Conservation (phyloP, 495 filamentous ascomycete genomes). For the Coniosporium apollinis region DNA sequence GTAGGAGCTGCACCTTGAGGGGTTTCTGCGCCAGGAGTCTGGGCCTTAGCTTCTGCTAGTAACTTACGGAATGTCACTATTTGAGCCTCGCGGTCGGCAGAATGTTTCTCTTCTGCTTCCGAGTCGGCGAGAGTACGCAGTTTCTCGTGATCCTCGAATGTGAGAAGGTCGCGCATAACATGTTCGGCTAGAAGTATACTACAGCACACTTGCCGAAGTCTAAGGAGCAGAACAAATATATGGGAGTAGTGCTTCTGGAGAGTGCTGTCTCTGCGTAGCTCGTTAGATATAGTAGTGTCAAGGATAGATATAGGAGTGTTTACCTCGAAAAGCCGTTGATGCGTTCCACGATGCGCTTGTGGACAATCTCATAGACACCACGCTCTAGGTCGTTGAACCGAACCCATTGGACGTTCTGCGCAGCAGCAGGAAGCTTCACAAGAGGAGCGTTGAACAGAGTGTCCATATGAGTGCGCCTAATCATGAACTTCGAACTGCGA, state of each 20-base stretch:
- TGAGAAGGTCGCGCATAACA: constrained; percentile 27
- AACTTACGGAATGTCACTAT: no score
- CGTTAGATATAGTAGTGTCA: no score
- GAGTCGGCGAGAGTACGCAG: no score
- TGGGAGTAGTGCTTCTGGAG: constrained; percentile 17
- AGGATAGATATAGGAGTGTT: no score
- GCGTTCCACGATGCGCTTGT: constrained; percentile 17
- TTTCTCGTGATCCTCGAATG: constrained; percentile 23
- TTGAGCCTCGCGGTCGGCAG: no score
- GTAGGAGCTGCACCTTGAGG: no score
- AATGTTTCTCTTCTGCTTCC: no score
- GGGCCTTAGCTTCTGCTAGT: no score
- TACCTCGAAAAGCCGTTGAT: constrained; percentile 23
- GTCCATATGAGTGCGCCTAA: constrained; percentile 34
- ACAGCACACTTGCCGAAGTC: constrained; percentile 34
- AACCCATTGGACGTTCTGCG: constrained; percentile 19
- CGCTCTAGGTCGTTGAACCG: constrained; percentile 33
- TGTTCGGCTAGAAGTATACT: constrained; percentile 34
- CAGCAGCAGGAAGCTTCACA: constrained; percentile 32
- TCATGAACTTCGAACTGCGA: no score
- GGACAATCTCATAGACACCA: constrained; percentile 31
- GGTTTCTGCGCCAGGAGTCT: no score
- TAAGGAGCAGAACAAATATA: constrained; percentile 26
- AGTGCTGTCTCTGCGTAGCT: no score
- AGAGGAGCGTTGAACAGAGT: constrained; percentile 37